phyloP scores from a whole-genome alignment of 2,329 filamentous ascomycete species.

The Phialocephala subalpina region DNA sequence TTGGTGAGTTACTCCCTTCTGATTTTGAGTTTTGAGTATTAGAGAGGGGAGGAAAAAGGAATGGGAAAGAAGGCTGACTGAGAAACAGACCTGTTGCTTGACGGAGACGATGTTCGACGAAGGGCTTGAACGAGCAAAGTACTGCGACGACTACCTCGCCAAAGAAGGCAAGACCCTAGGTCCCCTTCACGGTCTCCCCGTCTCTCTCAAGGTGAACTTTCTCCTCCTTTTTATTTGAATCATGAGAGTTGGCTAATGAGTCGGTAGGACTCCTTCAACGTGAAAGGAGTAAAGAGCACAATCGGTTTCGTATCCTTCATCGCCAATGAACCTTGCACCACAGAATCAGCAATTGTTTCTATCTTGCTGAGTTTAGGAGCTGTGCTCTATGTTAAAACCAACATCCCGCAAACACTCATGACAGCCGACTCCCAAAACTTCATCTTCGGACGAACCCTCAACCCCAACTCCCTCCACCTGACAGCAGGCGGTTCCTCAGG shows the following conservation, averaged over 20 bases:
- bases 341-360: constrained; percentile 75
- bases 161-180: constrained; percentile 22
- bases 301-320: constrained; percentile 77
- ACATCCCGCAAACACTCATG: constrained; percentile 75
- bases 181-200: constrained; percentile 30
- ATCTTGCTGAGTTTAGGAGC: constrained; percentile 85
- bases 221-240: neutral
- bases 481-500: constrained; percentile 84
- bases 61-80: neutral
- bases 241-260: neutral
- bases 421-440: constrained; percentile 50
- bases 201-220: constrained; percentile 26
- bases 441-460: constrained; percentile 80
- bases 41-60: too few relatives aligned
- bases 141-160: constrained; percentile 19
- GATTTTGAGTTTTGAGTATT: too few relatives aligned
- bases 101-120: constrained; percentile 22
- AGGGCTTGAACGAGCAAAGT: constrained; percentile 18
- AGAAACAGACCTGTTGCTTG: constrained; percentile 10
- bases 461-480: constrained; percentile 80
- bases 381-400: constrained; percentile 90
- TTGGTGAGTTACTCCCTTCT: neutral
- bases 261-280: constrained; percentile 65
- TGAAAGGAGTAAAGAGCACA: constrained; percentile 81
- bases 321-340: constrained; percentile 65